A percentile compares a stretch with the other conserved stretches of the same genome.
phyloP scores from a whole-genome alignment of 768 basidiomycete species.

The Rhodotorula graminis region DNA sequence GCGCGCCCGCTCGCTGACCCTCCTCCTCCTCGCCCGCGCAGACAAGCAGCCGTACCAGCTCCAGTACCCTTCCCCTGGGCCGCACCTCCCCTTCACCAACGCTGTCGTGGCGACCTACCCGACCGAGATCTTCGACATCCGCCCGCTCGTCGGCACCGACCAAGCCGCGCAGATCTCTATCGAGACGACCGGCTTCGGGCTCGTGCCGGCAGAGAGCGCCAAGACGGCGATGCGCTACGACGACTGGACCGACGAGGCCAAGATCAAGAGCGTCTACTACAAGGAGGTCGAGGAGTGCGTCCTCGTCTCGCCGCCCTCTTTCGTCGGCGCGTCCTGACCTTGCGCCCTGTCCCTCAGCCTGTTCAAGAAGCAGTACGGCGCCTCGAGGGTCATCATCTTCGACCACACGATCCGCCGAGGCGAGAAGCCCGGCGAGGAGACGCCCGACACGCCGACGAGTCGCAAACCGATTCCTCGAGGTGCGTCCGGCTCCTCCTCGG shows the following conservation, averaged over 20 bases:
- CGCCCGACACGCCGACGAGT: conserved; percentile 25
- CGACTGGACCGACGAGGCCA: conserved; percentile 54
- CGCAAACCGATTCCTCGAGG: conserved; percentile 29
- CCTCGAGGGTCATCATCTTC: conserved; percentile 59
- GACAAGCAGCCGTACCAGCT: conserved; percentile 23
- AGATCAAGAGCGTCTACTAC: conserved; percentile 59
- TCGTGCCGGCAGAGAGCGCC: conserved; percentile 45
- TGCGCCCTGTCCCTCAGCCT: conserved; percentile 40
- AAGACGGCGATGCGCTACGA: conserved; percentile 44
- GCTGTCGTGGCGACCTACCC: not conserved
- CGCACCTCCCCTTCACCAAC: conserved; percentile 18
- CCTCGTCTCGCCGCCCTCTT: no score
- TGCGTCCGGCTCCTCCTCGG: not conserved
- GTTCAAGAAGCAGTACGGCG: conserved; percentile 60
- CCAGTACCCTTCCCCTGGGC: conserved; percentile 10
- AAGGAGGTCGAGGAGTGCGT: conserved; percentile 55
- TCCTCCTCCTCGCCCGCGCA: not conserved
- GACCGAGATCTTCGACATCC: conserved; percentile 31
- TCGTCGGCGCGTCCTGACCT: not conserved
- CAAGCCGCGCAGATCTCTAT: conserved; percentile 39
- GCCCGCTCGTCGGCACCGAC: conserved; percentile 30
- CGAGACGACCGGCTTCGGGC: conserved; percentile 54
- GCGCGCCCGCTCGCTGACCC: no score
- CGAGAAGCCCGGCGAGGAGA: conserved; percentile 16
- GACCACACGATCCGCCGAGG: conserved; percentile 56